phyloP scores from a whole-genome alignment of 163 green algal species.

The Chlorella variabilis region DNA sequence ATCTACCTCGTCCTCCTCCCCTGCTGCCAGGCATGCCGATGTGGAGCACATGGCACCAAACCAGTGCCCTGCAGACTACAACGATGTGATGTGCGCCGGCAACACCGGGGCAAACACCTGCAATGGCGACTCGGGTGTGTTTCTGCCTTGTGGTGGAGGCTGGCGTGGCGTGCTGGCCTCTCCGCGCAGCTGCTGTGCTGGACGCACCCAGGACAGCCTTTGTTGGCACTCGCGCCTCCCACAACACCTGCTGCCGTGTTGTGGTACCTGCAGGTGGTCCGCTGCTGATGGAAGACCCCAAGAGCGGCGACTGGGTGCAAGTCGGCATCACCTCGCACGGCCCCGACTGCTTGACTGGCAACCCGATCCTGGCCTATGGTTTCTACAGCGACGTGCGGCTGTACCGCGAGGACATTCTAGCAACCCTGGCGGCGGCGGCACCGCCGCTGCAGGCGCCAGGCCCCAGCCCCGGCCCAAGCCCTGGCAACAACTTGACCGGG shows the following conservation, averaged over 20 bases:
- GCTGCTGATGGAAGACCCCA: neutral
- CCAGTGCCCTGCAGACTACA: neutral
- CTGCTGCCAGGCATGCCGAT: neutral
- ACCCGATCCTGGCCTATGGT: too few relatives aligned
- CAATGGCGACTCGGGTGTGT: neutral
- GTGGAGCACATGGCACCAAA: neutral
- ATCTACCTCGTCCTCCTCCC: too few relatives aligned
- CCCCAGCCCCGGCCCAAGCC: too few relatives aligned
- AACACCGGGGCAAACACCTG: neutral
- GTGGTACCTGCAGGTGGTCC: neutral
- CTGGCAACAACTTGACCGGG: too few relatives aligned
- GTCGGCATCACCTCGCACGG: neutral
- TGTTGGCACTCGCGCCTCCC: too few relatives aligned
- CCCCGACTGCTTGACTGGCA: neutral
- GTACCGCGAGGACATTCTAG: too few relatives aligned
- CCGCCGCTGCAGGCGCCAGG: too few relatives aligned
- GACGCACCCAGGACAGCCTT: too few relatives aligned
- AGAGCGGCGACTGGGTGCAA: neutral
- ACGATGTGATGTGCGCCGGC: neutral
- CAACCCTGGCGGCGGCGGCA: too few relatives aligned
- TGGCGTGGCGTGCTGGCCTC: too few relatives aligned
- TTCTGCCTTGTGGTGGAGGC: neutral
- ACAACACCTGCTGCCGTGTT: too few relatives aligned
- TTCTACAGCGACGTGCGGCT: too few relatives aligned
- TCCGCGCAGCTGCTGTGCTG: neutral